A percentile compares a stretch with the other conserved stretches of the same genome.
phyloP scores from a whole-genome alignment of 805 yeast species.

The Suhomyces canberraensis region DNA sequence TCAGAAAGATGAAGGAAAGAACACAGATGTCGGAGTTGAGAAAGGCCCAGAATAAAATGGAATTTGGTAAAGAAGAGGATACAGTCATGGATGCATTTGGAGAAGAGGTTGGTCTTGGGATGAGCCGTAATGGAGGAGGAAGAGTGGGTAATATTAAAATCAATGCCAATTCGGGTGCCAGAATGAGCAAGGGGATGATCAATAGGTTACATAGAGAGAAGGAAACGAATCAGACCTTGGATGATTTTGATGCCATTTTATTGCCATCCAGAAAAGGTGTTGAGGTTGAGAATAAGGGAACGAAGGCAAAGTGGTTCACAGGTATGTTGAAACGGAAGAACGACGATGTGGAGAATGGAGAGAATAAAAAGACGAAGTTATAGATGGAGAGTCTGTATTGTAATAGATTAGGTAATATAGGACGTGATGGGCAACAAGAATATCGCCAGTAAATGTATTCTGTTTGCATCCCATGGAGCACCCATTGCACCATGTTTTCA shows the following conservation, averaged over 20 bases:
- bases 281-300: not conserved
- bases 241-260: slow-evolving; percentile 15
- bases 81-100: slow-evolving; percentile 63
- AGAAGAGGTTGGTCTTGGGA: slow-evolving; percentile 80
- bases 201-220: slow-evolving; percentile 31
- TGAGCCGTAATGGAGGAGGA: slow-evolving; percentile 43
- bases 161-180: slow-evolving; percentile 50
- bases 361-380: too few species aligned
- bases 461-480: too few species aligned
- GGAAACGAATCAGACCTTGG: slow-evolving; percentile 3
- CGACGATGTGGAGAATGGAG: slow-evolving; percentile 5
- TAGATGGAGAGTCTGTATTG: too few species aligned
- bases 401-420: too few species aligned
- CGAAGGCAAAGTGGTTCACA: slow-evolving; percentile 17
- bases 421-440: too few species aligned
- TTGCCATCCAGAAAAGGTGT: slow-evolving; percentile 6
- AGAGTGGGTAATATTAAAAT: slow-evolving; percentile 28
- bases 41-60: slow-evolving; percentile 80
- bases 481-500: too few species aligned
- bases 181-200: slow-evolving; percentile 60
- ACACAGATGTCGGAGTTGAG: slow-evolving; percentile 77
- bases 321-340: slow-evolving; percentile 16
- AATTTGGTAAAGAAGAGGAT: slow-evolving; percentile 73
- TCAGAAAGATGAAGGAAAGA: slow-evolving; percentile 77
- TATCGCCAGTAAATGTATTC: too few species aligned